Percentiles rank a stretch among this genome's conserved stretches.
phyloP scores from a whole-genome alignment of 2,329 filamentous ascomycete genomes.

The Elsinoe batatas region DNA sequence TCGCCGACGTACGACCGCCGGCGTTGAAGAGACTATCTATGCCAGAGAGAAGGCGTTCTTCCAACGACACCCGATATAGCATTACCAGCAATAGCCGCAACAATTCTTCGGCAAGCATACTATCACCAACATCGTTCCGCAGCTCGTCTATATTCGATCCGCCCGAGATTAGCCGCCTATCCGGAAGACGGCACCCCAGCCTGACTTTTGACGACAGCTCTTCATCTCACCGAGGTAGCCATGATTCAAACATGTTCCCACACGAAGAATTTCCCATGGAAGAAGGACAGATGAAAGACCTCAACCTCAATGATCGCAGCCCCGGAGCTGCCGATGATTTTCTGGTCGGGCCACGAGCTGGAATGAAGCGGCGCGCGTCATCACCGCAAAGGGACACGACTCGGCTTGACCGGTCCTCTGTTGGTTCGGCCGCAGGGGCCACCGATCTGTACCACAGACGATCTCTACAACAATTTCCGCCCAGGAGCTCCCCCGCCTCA shows the following conservation, averaged over 20 bases:
- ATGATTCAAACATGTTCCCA: slow-evolving; percentile 50
- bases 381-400: slow-evolving; percentile 50
- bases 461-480: slow-evolving; percentile 47
- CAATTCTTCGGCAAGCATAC: slow-evolving; percentile 30
- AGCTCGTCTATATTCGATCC: slow-evolving; percentile 31
- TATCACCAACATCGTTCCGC: slow-evolving; percentile 37
- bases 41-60: slow-evolving; percentile 32
- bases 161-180: slow-evolving; percentile 20
- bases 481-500: slow-evolving; percentile 44
- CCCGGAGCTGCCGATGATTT: slow-evolving; percentile 37
- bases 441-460: slow-evolving; percentile 46
- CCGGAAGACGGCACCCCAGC: slow-evolving; percentile 31
- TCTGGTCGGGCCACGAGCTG: slow-evolving; percentile 37
- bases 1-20: slow-evolving; percentile 33
- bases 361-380: slow-evolving; percentile 55
- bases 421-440: slow-evolving; percentile 33
- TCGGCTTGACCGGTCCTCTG: slow-evolving; percentile 37
- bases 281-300: slow-evolving; percentile 41
- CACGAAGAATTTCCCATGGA: slow-evolving; percentile 43
- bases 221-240: slow-evolving; percentile 48
- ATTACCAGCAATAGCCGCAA: slow-evolving; percentile 22
- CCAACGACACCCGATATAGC: slow-evolving; percentile 31
- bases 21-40: slow-evolving; percentile 37
- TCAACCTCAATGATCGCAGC: slow-evolving; percentile 46
- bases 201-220: slow-evolving; percentile 34